Percentiles rank a stretch among this genome's conserved stretches.
These are phyloP conservation scores for Podila verticillata DNA, from an alignment of 192 early-diverging fungal genomes.

Conservation along the genomic window DNA sequence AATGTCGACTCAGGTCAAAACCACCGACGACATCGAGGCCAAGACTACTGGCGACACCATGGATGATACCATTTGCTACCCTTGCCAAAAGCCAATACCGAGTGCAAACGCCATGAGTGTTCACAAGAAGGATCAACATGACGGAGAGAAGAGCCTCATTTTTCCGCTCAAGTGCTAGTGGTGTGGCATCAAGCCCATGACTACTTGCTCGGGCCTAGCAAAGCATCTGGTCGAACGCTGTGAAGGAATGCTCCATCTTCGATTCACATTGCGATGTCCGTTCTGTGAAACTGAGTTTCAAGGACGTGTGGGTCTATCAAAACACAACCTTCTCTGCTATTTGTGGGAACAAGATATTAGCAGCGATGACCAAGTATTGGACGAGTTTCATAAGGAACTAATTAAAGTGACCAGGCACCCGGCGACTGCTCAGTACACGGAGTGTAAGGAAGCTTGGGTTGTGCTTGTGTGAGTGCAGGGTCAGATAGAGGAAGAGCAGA, in stretches of 20 bases:
- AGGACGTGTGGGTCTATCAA: neutral
- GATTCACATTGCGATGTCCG: constrained; percentile 8
- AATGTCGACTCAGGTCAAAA: too few relatives aligned
- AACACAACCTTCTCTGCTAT: neutral
- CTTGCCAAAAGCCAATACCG: neutral
- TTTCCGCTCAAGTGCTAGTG: neutral
- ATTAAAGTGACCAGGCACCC: constrained; percentile 11
- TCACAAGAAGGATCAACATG: neutral
- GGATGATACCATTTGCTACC: too few relatives aligned
- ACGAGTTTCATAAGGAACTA: constrained; percentile 7
- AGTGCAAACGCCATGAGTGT: neutral
- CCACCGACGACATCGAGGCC: too few relatives aligned
- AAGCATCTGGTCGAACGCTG: neutral
- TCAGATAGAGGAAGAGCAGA: too few relatives aligned
- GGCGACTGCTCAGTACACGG: neutral
- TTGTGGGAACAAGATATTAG: constrained; percentile 14
- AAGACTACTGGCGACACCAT: too few relatives aligned
- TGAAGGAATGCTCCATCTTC: neutral
- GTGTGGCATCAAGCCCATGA: neutral
- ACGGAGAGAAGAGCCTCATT: neutral
- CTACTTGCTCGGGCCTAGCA: neutral
- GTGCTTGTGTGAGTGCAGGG: too few relatives aligned
- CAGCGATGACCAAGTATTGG: constrained; percentile 4
- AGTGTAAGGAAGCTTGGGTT: too few relatives aligned
- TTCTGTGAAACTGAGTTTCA: constrained; percentile 4